Evolutionary conservation across 2,329 filamentous ascomycete genomes (phyloP).

Genomic region (Xylaria hypoxylon): DNA sequence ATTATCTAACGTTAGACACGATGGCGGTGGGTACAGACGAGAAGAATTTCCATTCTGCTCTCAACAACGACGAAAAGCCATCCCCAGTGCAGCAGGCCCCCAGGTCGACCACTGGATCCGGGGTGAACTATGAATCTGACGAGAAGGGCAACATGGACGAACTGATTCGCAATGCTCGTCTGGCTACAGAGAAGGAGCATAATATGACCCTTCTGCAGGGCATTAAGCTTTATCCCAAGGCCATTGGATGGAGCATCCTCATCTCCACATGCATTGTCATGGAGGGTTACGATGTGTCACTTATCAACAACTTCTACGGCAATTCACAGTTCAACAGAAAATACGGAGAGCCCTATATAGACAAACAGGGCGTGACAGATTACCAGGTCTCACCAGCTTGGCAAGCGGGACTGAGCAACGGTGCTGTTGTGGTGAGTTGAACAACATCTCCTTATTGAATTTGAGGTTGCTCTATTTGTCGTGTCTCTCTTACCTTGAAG

Average conservation of each 20-base stretch:
- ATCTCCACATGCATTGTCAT: slow-evolving; percentile 93
- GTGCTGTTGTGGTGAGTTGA: slow-evolving; percentile 50
- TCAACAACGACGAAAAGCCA: slow-evolving; percentile 33
- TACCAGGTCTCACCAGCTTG: slow-evolving; percentile 70
- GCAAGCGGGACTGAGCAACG: slow-evolving; percentile 72
- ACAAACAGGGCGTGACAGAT: slow-evolving; percentile 52
- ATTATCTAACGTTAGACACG: slow-evolving; percentile 24
- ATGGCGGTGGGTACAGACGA: slow-evolving; percentile 37
- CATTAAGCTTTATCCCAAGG: slow-evolving; percentile 86
- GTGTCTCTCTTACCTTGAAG: slow-evolving; percentile 1
- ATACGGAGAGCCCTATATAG: slow-evolving; percentile 61
- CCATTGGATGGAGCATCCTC: slow-evolving; percentile 82
- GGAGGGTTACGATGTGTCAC: slow-evolving; percentile 87
- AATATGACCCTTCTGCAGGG: slow-evolving; percentile 80
- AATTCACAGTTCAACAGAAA: slow-evolving; percentile 69
- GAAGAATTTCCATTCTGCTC: slow-evolving; percentile 23
- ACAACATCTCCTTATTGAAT: neutral
- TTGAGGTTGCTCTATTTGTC: neutral
- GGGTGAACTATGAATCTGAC: slow-evolving; percentile 32
- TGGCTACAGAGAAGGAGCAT: slow-evolving; percentile 71
- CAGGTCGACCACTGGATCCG: slow-evolving; percentile 16
- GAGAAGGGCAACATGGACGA: slow-evolving; percentile 46
- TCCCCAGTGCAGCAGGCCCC: slow-evolving; percentile 31
- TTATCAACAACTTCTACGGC: slow-evolving; percentile 83
- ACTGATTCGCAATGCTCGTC: slow-evolving; percentile 59